Evolutionary conservation across 2,329 filamentous ascomycete genomes (phyloP), one percentile per base, ranked within the genome.

Genomic region (Arachnopeziza araneosa): DNA sequence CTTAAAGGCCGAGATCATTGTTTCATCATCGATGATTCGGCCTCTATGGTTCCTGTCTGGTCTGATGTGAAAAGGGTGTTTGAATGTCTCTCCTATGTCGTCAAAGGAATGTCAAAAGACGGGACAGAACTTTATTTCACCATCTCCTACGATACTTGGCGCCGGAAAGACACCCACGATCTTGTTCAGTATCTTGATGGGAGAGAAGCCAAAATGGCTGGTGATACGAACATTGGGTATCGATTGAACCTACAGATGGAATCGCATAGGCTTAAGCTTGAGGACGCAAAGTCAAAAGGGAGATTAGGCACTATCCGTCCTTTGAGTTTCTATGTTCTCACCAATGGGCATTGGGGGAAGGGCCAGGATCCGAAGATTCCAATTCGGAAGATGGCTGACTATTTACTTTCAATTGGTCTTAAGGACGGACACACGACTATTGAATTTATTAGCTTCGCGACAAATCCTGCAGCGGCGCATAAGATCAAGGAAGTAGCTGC

Each of bases 11-110:
- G 70, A 24, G 69, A 72, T 59, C 69, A 71, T 60, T 66, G 70
- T 63, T 73, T 73, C 58, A 63, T 73, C 2, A 64, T 73, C 21
- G 71, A 73, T 54, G 70, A 71, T 54, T 61, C 64, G 3, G 52
- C 51, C 2, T 67, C 65, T 2, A 73, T 73, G 71, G 44, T 54
- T 2, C 49, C 58, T 4, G 54, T 68, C 51, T 70, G 67, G 64
- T n/a, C 55, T 10, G 60, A 70, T 10, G 61, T 71, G 9, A 59
- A 64, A 24, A 58, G 61, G 2, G 63, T 70, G 19, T 67, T 71
- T 58, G 63, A 66, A 60, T 61, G 64, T 1, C 61, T 71, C 19
- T 66, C 64, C 21, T 71, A 72, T 56, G 55, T 69, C n/a, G 64
- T 71, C 1, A 70, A 71, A 52, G 61, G 63, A 6, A 65, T 67